Conservation (phyloP, 2,329 filamentous ascomycete genomes). For the Pseudogymnoascus sp. region DNA sequence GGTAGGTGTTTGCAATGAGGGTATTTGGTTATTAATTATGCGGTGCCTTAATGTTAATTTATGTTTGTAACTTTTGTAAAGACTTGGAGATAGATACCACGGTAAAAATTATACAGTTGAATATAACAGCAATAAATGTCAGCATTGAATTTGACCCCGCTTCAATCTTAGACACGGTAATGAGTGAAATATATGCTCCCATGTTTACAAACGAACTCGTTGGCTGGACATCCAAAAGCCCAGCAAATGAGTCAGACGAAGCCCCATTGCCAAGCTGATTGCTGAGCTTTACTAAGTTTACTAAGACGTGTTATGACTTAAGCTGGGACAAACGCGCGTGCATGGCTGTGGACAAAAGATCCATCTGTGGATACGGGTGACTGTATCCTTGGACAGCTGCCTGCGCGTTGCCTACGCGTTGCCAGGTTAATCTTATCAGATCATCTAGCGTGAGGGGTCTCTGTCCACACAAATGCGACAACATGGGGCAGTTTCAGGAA, state of each 20-base stretch:
- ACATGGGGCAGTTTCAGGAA: conserved; percentile 5
- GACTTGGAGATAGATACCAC: neutral
- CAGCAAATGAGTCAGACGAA: neutral
- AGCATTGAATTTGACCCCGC: neutral
- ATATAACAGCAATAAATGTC: neutral
- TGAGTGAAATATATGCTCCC: neutral
- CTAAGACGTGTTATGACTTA: neutral
- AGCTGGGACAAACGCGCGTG: neutral
- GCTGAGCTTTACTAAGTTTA: conserved; percentile 1
- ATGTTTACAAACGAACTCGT: neutral
- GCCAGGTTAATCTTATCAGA: conserved; percentile 7
- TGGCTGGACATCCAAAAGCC: neutral
- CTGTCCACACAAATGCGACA: conserved; percentile 3
- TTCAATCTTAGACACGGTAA: neutral
- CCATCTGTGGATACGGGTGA: neutral
- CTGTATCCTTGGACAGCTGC: neutral
- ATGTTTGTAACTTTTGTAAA: conserved; percentile 6
- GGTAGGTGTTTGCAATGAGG: neutral
- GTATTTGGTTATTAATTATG: neutral
- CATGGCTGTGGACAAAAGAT: neutral
- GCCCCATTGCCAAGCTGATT: neutral
- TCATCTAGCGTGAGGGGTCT: conserved; percentile 8
- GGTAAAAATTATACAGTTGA: neutral
- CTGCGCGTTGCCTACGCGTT: neutral
- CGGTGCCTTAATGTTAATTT: neutral